phyloP scores from a whole-genome alignment of 1,284 basidiomycete species.

The Marasmius sp. region DNA sequence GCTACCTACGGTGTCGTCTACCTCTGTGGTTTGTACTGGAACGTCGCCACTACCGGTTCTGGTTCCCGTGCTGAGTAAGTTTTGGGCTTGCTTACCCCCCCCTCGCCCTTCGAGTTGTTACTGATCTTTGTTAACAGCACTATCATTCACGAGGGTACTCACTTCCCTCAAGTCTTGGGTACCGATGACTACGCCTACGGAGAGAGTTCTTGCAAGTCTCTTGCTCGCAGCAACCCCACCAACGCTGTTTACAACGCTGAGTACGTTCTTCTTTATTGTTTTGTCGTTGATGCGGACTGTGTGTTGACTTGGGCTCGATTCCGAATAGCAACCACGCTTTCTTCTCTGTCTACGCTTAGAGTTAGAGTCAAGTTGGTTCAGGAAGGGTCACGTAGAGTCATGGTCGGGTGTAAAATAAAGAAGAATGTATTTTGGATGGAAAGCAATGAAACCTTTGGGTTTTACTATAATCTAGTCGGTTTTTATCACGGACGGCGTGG shows the following conservation, averaged over 20 bases:
- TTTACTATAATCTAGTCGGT: too few species aligned
- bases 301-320: not conserved
- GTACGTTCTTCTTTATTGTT: not conserved
- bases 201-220: slow-evolving; percentile 1
- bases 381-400: slow-evolving; percentile 7
- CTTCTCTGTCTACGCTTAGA: slow-evolving; percentile 12
- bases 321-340: slow-evolving; percentile 13
- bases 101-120: not conserved
- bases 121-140: slow-evolving; percentile 1
- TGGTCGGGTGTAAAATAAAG: slow-evolving; percentile 33
- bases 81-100: not conserved
- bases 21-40: not conserved
- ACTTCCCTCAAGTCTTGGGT: slow-evolving; percentile 13
- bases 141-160: slow-evolving; percentile 12
- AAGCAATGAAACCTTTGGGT: too few species aligned
- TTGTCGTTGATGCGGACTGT: not conserved
- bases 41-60: not conserved
- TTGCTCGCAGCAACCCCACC: slow-evolving; percentile 7
- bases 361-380: not conserved
- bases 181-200: slow-evolving; percentile 12
- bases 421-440: too few species aligned
- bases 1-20: not conserved
- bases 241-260: slow-evolving; percentile 12
- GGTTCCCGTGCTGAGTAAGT: not conserved
- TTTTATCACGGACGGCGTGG: too few species aligned